Conservation (phyloP, 1,139 yeast genomes). For the Diutina neorugosa region DNA sequence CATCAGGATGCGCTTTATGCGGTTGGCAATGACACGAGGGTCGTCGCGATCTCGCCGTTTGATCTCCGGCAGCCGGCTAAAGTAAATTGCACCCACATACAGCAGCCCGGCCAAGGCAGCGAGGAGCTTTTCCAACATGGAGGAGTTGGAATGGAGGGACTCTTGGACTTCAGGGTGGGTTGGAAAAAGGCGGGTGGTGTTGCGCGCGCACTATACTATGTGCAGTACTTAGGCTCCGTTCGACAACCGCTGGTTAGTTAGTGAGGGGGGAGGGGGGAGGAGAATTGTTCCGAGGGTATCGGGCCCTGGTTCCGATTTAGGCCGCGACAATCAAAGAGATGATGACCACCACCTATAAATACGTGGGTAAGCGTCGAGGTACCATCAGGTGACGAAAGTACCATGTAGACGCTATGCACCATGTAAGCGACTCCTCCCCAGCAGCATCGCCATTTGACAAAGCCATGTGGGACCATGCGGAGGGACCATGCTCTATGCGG, state of each 20-base stretch:
- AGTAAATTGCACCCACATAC: conserved; percentile 2
- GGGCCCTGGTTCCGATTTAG: background rate
- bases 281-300: background rate
- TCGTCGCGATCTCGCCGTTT: conserved; percentile 3
- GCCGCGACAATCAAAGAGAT: background rate
- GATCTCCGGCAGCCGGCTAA: background rate
- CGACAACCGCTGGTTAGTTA: no score
- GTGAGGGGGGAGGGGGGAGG: background rate
- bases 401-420: background rate
- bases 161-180: background rate
- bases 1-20: conserved; percentile 1
- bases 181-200: background rate
- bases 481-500: background rate
- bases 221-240: no score
- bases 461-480: background rate
- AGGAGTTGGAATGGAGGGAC: background rate
- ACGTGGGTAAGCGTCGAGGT: no score
- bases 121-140: background rate
- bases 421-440: background rate
- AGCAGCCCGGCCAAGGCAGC: background rate
- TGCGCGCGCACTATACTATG: background rate
- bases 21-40: conserved; percentile 1
- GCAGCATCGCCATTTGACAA: no score
- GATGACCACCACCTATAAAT: no score
- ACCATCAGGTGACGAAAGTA: background rate